Evolutionary conservation across 805 yeast genomes (phyloP).

Genomic region (Candida dajiaensis): DNA sequence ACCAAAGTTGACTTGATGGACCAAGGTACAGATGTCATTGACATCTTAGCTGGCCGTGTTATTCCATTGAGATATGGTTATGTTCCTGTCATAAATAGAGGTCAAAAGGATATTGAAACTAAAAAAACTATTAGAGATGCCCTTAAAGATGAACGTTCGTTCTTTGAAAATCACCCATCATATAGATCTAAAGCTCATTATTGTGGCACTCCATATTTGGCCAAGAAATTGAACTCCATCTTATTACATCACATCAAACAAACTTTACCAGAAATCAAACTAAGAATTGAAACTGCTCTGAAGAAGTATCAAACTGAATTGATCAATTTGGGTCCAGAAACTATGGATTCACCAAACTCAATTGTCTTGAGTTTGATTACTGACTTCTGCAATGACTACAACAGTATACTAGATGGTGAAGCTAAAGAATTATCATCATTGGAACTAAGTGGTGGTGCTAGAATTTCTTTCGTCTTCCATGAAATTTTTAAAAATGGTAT

Average conservation of each 20-base stretch:
- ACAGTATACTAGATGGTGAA: conserved; percentile 87
- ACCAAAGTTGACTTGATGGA: conserved; percentile 98
- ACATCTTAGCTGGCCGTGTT: conserved; percentile 90
- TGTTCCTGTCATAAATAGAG: conserved; percentile 95
- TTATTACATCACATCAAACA: conserved; percentile 85
- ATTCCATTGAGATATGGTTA: conserved; percentile 94
- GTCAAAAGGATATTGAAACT: conserved; percentile 90
- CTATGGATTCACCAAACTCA: conserved; percentile 83
- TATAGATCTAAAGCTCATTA: conserved; percentile 90
- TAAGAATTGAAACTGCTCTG: conserved; percentile 79
- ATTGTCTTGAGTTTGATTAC: conserved; percentile 88
- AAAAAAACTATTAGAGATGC: conserved; percentile 88
- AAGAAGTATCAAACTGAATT: conserved; percentile 82
- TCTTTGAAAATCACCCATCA: conserved; percentile 84
- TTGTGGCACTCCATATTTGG: conserved; percentile 98
- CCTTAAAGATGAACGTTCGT: conserved; percentile 68
- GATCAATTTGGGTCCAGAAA: conserved; percentile 75
- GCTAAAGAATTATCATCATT: conserved; percentile 81
- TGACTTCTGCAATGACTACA: conserved; percentile 86
- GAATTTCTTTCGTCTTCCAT: conserved; percentile 94
- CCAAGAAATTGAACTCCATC: conserved; percentile 84
- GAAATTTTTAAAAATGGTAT: conserved; percentile 93
- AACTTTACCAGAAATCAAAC: conserved; percentile 87
- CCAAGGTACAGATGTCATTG: conserved; percentile 94
- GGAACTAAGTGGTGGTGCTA: conserved; percentile 96